phyloP scores from a whole-genome alignment of 2,329 filamentous ascomycete species.

The Falciphora oryzae region DNA sequence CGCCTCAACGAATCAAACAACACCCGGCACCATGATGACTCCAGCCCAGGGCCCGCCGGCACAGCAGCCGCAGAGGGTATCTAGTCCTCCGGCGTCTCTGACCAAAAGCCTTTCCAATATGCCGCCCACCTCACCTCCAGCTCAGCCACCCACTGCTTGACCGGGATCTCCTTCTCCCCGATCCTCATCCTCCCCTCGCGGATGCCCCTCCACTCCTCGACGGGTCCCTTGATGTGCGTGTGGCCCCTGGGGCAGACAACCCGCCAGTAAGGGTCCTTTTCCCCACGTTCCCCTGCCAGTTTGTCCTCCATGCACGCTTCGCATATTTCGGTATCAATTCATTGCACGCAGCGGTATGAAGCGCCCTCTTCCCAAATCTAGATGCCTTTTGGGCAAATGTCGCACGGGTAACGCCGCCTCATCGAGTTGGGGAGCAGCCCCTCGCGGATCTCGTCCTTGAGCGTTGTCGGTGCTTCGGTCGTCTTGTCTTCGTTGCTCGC shows the following conservation, averaged over 20 bases:
- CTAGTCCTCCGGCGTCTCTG: neutral
- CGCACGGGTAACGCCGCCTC: neutral
- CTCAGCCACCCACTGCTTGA: conserved; percentile 8
- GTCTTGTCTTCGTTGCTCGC: too few species aligned
- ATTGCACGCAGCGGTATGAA: conserved; percentile 17
- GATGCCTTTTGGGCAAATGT: neutral
- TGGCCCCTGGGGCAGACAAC: conserved; percentile 15
- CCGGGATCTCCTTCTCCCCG: conserved; percentile 9
- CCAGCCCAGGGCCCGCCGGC: neutral
- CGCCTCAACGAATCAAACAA: too few species aligned
- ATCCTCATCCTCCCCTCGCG: conserved; percentile 16
- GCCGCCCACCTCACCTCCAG: conserved; percentile 4
- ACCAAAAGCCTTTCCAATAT: neutral
- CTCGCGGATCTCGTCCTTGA: neutral
- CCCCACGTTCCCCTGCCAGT: conserved; percentile 12
- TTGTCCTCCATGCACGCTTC: conserved; percentile 14
- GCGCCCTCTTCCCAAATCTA: conserved; percentile 11
- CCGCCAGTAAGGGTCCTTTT: conserved; percentile 13
- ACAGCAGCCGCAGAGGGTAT: neutral
- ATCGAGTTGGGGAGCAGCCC: neutral
- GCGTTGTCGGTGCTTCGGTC: neutral
- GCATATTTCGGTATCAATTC: conserved; percentile 16
- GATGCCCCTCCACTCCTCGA: conserved; percentile 18
- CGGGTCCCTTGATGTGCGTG: conserved; percentile 16
- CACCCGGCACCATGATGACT: too few species aligned